Evolutionary conservation across 2,329 filamentous ascomycete species (phyloP).

Genomic region (Aspergillus japonicus): DNA sequence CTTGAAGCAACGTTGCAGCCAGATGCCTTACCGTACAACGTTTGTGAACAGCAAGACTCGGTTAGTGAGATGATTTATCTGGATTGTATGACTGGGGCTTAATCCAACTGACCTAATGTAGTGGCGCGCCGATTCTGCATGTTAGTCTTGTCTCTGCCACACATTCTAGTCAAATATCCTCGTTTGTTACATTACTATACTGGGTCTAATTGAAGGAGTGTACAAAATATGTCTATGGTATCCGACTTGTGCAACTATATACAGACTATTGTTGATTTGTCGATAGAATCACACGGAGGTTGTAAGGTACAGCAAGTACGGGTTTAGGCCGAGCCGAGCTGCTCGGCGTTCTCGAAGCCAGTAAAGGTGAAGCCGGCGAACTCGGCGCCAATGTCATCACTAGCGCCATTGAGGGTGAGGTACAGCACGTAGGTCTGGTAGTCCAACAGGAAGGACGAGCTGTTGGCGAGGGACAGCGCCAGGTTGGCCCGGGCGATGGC

Average conservation of each 20-base stretch:
- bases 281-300: background rate
- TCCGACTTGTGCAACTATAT: background rate
- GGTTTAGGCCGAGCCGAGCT: background rate
- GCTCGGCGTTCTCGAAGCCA: background rate
- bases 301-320: background rate
- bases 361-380: background rate
- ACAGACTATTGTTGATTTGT: background rate
- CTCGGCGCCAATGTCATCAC: background rate
- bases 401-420: background rate
- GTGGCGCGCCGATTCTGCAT: too few species aligned
- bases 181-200: too few species aligned
- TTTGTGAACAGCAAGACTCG: too few species aligned
- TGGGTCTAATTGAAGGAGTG: too few species aligned
- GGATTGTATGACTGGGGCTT: too few species aligned
- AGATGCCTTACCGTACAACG: too few species aligned
- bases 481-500: constrained; percentile 3
- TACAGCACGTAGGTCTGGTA: constrained; percentile 1
- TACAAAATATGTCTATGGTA: background rate
- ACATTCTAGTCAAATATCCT: too few species aligned
- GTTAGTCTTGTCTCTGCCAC: too few species aligned
- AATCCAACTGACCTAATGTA: too few species aligned
- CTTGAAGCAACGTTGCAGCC: too few species aligned
- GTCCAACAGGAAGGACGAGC: constrained; percentile 1
- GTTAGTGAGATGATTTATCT: too few species aligned
- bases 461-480: background rate